Conservation (phyloP, 371 early-diverging fungal genomes). For the Cokeromyces recurvatus region DNA sequence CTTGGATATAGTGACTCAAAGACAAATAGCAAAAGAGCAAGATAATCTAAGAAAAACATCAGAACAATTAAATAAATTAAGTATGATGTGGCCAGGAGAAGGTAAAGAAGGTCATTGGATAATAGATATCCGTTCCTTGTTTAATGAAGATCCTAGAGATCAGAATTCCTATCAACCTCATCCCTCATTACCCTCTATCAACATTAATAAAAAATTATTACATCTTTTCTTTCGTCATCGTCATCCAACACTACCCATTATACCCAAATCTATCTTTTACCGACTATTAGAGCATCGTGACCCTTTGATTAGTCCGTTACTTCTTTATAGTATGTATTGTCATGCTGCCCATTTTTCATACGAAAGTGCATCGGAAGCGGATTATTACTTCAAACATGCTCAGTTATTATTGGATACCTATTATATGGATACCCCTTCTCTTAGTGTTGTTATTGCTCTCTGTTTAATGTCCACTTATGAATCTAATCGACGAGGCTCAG, state of each 20-base stretch:
- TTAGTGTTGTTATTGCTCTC: conserved; percentile 24
- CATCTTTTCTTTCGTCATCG: conserved; percentile 21
- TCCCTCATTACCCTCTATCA: background rate
- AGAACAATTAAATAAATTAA: conserved; percentile 10
- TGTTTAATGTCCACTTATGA: conserved; percentile 23
- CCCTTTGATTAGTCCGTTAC: conserved; percentile 15
- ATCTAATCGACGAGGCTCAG: conserved; percentile 8
- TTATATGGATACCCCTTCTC: conserved; percentile 5
- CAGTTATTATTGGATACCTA: conserved; percentile 10
- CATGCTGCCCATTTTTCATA: conserved; percentile 23
- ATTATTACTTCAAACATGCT: conserved; percentile 23
- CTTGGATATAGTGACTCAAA: too few species aligned
- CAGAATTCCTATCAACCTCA: background rate
- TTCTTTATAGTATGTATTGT: conserved; percentile 25
- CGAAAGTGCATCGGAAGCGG: conserved; percentile 11
- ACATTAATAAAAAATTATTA: conserved; percentile 7
- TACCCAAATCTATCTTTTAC: conserved; percentile 25
- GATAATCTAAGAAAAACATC: background rate
- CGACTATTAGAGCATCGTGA: conserved; percentile 24
- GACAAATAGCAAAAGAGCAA: too few species aligned
- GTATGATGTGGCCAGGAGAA: conserved; percentile 20
- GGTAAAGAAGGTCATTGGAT: conserved; percentile 24
- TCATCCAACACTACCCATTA: conserved; percentile 23
- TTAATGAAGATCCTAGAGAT: conserved; percentile 1
- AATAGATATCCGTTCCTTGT: conserved; percentile 10